Evolutionary conservation across 306 rosid species (phyloP), one percentile per base, ranked within the genome.

Genomic region (Cucumis cinereus): DNA sequence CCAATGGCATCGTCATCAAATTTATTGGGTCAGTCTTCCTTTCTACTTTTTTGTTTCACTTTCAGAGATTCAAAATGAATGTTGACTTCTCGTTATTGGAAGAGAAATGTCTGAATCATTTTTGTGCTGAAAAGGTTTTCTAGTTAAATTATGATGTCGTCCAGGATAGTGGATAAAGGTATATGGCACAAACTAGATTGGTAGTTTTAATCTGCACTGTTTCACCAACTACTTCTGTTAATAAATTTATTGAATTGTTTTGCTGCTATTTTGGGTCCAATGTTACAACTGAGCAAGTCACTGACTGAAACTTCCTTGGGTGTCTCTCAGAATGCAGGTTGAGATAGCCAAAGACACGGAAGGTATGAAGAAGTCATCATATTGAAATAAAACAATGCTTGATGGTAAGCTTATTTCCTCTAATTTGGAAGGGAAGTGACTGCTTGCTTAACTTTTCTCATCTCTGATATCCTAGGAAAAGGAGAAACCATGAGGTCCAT

Each of bases 281-380:
- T 38, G 26, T 67, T 67, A 38, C 33, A 10, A 40, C 73, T 67
- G 10, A 67, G 33, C 14, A 45, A 69, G 35, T 69, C 17, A 13
- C 35, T 69, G 74, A 69, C 57, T 14, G 52, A 69, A 45, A 22
- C 35, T 30, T 52, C 19, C 28, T 30, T 16, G 1, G 77, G 59
- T 6, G 10, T 77, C 19, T 75, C 60, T 58, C 93, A 94, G 98
- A 90, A 94, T 94, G 98, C 98, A 94, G 89, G 98, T 94, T 80
- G 97, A 94, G 85, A 96, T 94, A 56, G 89, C 95, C 85, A 94
- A 90, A 83, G 87, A 82, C 91, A 85, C 97, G 26, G 96, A 93
- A 88, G 98, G 97, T 35, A 82, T 90, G 69, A 85, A 81, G 53
- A 88, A 85, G 83, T 90, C 56, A 49, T 79, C 88, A 47, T 85